phyloP scores from a whole-genome alignment of 2,329 filamentous ascomycete genomes.

The Arthroderma sp. region DNA sequence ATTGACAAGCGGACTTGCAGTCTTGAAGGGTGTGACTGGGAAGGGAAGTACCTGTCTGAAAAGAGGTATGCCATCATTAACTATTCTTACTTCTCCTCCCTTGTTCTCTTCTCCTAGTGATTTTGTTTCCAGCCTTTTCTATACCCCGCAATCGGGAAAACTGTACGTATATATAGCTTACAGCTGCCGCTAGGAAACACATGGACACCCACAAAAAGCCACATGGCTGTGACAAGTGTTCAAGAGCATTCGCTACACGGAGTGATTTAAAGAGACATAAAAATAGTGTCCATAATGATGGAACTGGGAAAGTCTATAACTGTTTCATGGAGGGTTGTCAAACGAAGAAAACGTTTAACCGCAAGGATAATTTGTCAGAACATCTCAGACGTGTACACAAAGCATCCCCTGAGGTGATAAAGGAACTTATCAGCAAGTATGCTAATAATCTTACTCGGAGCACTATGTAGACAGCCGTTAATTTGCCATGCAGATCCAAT shows the following conservation, averaged over 20 bases:
- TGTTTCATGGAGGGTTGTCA: constrained; percentile 47
- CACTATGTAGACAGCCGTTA: background rate
- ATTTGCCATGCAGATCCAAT: constrained; percentile 17
- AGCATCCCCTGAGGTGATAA: constrained; percentile 24
- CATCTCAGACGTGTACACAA: constrained; percentile 61
- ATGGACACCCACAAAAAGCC: constrained; percentile 17
- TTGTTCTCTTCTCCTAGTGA: too few relatives aligned
- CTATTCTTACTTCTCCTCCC: too few relatives aligned
- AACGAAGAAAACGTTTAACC: constrained; percentile 60
- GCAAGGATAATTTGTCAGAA: constrained; percentile 74
- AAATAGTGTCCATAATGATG: constrained; percentile 16
- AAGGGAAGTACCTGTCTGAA: too few relatives aligned
- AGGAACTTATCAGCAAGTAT: background rate
- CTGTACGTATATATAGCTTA: too few relatives aligned
- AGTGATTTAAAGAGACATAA: constrained; percentile 71
- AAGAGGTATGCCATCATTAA: too few relatives aligned
- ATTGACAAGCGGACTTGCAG: too few relatives aligned
- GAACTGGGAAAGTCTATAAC: constrained; percentile 41
- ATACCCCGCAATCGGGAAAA: too few relatives aligned
- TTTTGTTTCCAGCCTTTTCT: too few relatives aligned
- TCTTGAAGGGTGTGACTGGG: too few relatives aligned
- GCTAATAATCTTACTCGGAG: too few relatives aligned
- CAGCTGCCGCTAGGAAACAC: constrained; percentile 51
- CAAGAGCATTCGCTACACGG: constrained; percentile 55
- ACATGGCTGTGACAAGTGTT: background rate